Percentiles rank a stretch among this genome's conserved stretches.
Conservation (phyloP, 306 rosid species). For the Crataegus laevigata region DNA sequence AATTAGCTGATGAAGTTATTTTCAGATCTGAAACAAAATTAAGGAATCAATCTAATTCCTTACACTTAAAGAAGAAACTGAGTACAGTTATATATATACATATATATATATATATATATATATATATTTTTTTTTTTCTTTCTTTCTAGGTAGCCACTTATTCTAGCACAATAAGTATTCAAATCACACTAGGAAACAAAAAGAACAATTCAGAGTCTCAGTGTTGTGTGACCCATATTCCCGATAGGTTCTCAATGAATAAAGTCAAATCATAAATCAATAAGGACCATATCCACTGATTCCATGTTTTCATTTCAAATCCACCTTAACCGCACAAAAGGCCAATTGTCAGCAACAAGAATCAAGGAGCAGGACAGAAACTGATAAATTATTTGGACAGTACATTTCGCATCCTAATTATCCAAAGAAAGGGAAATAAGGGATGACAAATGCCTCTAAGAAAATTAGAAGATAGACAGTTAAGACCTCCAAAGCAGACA, state of each 20-base stretch:
- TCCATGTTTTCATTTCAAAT: background rate
- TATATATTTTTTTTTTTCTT: too few species aligned
- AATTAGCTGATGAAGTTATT: conserved; percentile 6
- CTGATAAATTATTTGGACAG: background rate
- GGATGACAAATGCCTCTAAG: background rate
- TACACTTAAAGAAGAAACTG: background rate
- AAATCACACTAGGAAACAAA: background rate
- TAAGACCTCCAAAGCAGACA: background rate
- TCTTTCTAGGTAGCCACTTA: background rate
- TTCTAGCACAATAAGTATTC: background rate
- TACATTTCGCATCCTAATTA: background rate
- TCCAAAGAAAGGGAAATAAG: background rate
- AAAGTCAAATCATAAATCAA: background rate
- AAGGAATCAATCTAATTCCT: background rate
- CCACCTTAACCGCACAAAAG: background rate
- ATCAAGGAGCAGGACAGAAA: background rate
- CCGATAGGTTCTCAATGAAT: background rate
- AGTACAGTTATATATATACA: background rate
- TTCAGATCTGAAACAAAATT: conserved; percentile 1
- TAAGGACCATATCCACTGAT: background rate
- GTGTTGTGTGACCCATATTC: background rate
- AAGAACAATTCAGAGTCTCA: background rate
- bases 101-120: too few species aligned
- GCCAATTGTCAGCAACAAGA: background rate
- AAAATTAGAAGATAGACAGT: background rate